Conservation (phyloP, 2,329 filamentous ascomycete genomes). For the Fusarium sacchari region DNA sequence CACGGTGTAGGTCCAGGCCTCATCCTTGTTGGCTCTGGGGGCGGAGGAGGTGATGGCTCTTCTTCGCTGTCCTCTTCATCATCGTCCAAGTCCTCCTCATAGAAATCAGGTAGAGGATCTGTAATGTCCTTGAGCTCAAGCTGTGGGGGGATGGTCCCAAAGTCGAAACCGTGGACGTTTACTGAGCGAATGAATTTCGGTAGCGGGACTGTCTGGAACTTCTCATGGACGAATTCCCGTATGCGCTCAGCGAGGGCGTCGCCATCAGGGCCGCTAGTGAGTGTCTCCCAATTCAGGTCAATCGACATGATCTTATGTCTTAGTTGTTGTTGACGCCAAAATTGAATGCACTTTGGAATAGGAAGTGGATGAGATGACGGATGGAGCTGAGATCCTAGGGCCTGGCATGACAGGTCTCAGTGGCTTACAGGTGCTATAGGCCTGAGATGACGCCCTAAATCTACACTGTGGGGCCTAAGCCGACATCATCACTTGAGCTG, state of each 20-base stretch:
- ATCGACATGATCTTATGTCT: conserved; percentile 78
- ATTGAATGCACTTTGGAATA: not conserved
- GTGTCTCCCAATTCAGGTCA: conserved; percentile 94
- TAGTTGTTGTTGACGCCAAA: not conserved
- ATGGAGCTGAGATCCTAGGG: not conserved
- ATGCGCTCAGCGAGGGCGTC: conserved; percentile 85
- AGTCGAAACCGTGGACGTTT: conserved; percentile 92
- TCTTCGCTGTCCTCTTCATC: conserved; percentile 54
- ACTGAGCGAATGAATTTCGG: conserved; percentile 98
- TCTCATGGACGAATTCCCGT: conserved; percentile 92
- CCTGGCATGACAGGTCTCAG: conserved; percentile 12
- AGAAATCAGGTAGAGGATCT: conserved; percentile 94
- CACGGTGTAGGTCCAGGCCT: conserved; percentile 31
- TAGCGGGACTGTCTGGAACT: conserved; percentile 90
- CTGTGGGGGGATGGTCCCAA: conserved; percentile 83
- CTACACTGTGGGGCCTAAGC: not conserved
- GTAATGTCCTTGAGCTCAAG: conserved; percentile 97
- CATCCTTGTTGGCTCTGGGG: conserved; percentile 32
- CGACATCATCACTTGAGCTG: not conserved
- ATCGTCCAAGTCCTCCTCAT: conserved; percentile 79
- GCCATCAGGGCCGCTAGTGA: conserved; percentile 90
- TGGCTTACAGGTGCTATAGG: not conserved
- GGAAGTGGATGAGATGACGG: conserved; percentile 25
- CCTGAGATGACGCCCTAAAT: not conserved
- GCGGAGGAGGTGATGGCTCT: conserved; percentile 29